Conservation (phyloP, 371 early-diverging fungal species). For the Umbelopsis sp. region DNA sequence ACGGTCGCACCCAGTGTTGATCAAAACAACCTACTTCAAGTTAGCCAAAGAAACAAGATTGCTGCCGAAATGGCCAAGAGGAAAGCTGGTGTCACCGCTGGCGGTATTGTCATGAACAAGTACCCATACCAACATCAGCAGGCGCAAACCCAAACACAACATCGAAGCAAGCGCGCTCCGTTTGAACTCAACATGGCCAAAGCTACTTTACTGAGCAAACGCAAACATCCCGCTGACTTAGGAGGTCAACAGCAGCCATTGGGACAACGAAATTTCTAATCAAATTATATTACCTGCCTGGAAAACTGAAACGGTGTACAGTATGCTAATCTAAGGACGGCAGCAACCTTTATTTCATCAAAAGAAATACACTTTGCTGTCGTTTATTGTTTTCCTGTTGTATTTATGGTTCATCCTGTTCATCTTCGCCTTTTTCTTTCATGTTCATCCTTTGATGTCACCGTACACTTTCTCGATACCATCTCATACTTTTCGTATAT, state of each 20-base stretch:
- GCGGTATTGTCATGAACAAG: slow-evolving; percentile 9
- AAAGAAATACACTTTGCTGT: not conserved
- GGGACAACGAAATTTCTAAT: not conserved
- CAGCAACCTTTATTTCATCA: not conserved
- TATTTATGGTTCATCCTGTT: not conserved
- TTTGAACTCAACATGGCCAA: slow-evolving; percentile 63
- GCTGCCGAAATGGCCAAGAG: slow-evolving; percentile 12
- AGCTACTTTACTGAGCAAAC: slow-evolving; percentile 59
- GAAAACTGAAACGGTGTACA: too few relatives aligned
- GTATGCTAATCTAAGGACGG: not conserved
- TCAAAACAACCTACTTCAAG: not conserved
- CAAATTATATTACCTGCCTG: not conserved
- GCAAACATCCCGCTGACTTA: slow-evolving; percentile 31
- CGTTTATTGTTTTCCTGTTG: not conserved
- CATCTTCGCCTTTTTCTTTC: too few relatives aligned
- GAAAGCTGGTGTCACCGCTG: slow-evolving; percentile 10
- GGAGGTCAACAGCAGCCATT: not conserved
- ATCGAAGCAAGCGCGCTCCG: slow-evolving; percentile 24
- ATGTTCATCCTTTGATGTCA: too few relatives aligned
- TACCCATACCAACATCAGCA: slow-evolving; percentile 2
- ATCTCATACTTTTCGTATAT: not conserved
- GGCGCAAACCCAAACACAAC: not conserved
- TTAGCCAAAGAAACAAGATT: not conserved
- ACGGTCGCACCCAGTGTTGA: not conserved
- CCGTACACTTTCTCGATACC: not conserved